These are phyloP conservation scores for Neurospora terricola DNA, from an alignment of 495 filamentous ascomycete genomes.

Conservation along the genomic window DNA sequence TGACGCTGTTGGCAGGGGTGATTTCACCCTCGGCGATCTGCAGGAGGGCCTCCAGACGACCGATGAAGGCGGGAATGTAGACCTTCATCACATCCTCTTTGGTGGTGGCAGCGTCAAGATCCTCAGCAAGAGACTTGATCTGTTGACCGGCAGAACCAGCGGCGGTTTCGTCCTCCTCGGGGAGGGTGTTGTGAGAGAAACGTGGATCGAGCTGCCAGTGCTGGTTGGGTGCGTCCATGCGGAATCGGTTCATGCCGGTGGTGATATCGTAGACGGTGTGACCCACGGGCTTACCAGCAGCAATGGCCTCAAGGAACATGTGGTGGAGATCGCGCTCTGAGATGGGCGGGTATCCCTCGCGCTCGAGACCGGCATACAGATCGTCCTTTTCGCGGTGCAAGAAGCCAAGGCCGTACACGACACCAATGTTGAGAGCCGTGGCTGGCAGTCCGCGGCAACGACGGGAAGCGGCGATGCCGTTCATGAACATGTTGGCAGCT, in stretches of 20 bases:
- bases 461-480: constrained; percentile 30
- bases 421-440: constrained; percentile 46
- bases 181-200: constrained; percentile 26
- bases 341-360: constrained; percentile 40
- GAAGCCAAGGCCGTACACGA: constrained; percentile 48
- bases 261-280: constrained; percentile 22
- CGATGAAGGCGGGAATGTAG: constrained; percentile 16
- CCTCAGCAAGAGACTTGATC: constrained; percentile 15
- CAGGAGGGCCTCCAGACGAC: constrained; percentile 20
- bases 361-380: constrained; percentile 30
- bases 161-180: constrained; percentile 5
- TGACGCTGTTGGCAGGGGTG: constrained; percentile 14
- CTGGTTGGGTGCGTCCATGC: constrained; percentile 12
- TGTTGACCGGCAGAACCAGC: not conserved
- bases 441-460: constrained; percentile 22
- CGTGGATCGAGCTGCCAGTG: constrained; percentile 33
- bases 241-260: constrained; percentile 30
- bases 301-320: constrained; percentile 49
- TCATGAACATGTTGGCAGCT: constrained; percentile 48
- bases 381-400: constrained; percentile 36
- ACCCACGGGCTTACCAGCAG: constrained; percentile 22
- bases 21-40: constrained; percentile 20
- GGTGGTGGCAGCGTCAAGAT: constrained; percentile 10
- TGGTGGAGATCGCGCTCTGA: constrained; percentile 52
- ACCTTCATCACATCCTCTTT: constrained; percentile 8